Percentiles rank a stretch among this genome's conserved stretches.
Evolutionary conservation across 345 rosid genomes (phyloP).

Genomic region (Cardiospermum halicacabum): DNA sequence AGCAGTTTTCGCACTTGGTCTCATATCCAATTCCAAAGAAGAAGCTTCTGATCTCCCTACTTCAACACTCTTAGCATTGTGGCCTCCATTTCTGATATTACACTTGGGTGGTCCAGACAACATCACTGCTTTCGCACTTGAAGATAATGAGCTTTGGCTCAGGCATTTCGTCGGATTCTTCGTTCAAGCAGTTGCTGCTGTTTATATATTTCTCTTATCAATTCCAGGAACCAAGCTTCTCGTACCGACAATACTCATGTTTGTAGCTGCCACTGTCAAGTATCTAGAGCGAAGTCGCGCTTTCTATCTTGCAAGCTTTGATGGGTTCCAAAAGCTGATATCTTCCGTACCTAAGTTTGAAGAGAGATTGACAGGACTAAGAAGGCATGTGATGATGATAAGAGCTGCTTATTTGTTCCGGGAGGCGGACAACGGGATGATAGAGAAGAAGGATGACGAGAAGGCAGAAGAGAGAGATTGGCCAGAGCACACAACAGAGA

Average conservation of each 20-base stretch:
- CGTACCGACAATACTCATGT: constrained; percentile 7
- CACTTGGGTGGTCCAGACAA: constrained; percentile 13
- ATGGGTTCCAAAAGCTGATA: constrained; percentile 8
- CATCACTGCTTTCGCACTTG: constrained; percentile 10
- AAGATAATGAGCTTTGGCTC: constrained; percentile 11
- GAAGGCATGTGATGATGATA: too few relatives aligned
- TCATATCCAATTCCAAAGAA: constrained; percentile 39
- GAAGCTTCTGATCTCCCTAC: background rate
- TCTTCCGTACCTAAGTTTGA: too few relatives aligned
- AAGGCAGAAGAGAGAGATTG: background rate
- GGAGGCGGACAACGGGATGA: background rate
- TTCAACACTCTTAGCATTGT: constrained; percentile 34
- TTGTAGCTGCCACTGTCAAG: constrained; percentile 18
- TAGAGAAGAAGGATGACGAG: too few relatives aligned
- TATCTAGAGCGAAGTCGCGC: constrained; percentile 15
- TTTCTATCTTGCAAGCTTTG: constrained; percentile 16
- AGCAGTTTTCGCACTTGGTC: constrained; percentile 50
- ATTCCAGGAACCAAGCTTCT: background rate
- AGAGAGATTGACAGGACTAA: too few relatives aligned
- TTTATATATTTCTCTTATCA: background rate
- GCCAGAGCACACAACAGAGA: constrained; percentile 14
- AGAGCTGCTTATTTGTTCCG: too few relatives aligned
- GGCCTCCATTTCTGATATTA: constrained; percentile 12
- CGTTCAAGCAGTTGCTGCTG: background rate
- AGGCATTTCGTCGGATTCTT: background rate